Evolutionary conservation across 2,329 filamentous ascomycete species (phyloP).

Genomic region (Neofusicoccum umdonicola): DNA sequence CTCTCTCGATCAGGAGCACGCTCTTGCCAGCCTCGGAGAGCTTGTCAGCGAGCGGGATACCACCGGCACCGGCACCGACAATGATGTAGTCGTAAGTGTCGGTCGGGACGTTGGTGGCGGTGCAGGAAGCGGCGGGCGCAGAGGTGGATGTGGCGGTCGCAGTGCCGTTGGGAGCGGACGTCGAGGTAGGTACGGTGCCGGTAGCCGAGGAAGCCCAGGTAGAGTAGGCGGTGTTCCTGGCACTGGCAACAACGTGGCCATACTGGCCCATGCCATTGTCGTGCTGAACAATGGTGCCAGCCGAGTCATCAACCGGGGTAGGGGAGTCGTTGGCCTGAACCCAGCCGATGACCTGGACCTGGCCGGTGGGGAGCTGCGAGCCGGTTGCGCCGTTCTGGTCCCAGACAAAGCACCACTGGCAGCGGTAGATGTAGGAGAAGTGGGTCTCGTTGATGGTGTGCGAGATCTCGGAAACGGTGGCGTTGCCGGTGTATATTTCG

Average conservation of each 20-base stretch:
- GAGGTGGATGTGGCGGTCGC: constrained; percentile 27
- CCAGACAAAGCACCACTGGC: constrained; percentile 51
- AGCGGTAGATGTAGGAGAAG: constrained; percentile 65
- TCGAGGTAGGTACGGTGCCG: constrained; percentile 39
- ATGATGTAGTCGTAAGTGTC: constrained; percentile 63
- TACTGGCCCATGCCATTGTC: constrained; percentile 57
- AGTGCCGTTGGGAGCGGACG: constrained; percentile 25
- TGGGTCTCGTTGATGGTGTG: constrained; percentile 56
- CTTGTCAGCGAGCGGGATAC: constrained; percentile 59
- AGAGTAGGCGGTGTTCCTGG: constrained; percentile 45
- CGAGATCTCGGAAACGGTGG: constrained; percentile 60
- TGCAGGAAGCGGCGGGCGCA: constrained; percentile 34
- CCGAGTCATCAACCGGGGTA: constrained; percentile 42
- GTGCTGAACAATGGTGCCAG: constrained; percentile 53
- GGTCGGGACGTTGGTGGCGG: constrained; percentile 37
- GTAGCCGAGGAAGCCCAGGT: constrained; percentile 35
- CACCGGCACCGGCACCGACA: constrained; percentile 61
- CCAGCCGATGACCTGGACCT: constrained; percentile 53
- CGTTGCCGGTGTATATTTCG: constrained; percentile 59
- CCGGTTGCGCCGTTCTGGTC: constrained; percentile 41
- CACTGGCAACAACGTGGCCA: constrained; percentile 44
- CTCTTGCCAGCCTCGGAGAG: constrained; percentile 64
- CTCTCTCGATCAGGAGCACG: constrained; percentile 57
- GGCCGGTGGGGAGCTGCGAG: constrained; percentile 33
- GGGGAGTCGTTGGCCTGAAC: constrained; percentile 48